Evolutionary conservation across 345 rosid species (phyloP).

Genomic region (Populus davidiana): DNA sequence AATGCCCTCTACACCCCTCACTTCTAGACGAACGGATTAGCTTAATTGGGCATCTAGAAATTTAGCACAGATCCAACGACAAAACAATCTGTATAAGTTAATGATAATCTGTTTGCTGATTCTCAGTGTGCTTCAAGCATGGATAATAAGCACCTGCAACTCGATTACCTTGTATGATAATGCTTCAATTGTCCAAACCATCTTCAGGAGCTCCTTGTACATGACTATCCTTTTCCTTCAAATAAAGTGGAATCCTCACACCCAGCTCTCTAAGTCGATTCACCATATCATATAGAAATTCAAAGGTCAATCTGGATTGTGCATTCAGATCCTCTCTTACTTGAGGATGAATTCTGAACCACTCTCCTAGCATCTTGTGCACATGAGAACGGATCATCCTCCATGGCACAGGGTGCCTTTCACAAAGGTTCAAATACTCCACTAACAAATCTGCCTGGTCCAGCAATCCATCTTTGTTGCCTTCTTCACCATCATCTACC

Average conservation of each 20-base stretch:
- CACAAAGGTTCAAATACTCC: constrained; percentile 83
- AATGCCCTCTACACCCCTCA: not conserved
- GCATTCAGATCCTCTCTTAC: constrained; percentile 77
- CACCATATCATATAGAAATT: constrained; percentile 64
- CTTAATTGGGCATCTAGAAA: not conserved
- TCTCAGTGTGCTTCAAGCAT: not conserved
- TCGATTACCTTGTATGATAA: not conserved
- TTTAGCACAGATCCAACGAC: not conserved
- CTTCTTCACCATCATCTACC: constrained; percentile 39
- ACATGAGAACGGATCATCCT: constrained; percentile 88
- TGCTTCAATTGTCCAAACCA: constrained; percentile 18
- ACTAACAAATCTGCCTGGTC: constrained; percentile 72
- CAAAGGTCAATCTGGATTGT: constrained; percentile 67
- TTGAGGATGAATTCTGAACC: constrained; percentile 78
- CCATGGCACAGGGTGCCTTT: constrained; percentile 87
- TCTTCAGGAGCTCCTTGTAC: constrained; percentile 11
- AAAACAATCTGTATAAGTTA: not conserved
- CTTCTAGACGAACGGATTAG: not conserved
- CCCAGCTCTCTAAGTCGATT: constrained; percentile 63
- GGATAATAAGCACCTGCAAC: not conserved
- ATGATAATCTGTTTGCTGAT: not conserved
- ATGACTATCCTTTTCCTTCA: constrained; percentile 25
- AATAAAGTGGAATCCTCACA: constrained; percentile 66
- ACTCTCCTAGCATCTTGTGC: constrained; percentile 81
- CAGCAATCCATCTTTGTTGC: constrained; percentile 49